phyloP scores from a whole-genome alignment of 257 asterid genomes.

The Anisodus tanguticus region DNA sequence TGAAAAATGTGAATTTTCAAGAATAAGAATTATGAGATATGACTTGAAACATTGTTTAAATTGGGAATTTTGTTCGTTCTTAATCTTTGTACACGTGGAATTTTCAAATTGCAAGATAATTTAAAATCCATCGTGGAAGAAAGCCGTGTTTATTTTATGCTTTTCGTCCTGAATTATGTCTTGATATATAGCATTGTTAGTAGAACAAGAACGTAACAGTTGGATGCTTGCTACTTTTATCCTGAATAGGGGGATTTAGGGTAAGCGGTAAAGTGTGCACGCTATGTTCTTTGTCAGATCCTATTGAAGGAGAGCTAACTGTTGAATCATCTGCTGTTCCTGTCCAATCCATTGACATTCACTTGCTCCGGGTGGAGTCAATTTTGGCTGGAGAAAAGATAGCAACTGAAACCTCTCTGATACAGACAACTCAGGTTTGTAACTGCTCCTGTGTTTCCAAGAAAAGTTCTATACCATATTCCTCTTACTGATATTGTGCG shows the following conservation, averaged over 20 bases:
- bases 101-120: background rate
- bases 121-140: background rate
- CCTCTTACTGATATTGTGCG: conserved; percentile 20
- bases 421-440: conserved; percentile 89
- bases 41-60: background rate
- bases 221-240: conserved; percentile 30
- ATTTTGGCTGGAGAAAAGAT: conserved; percentile 80
- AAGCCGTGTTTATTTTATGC: background rate
- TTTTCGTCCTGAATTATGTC: conserved; percentile 28
- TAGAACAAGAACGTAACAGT: conserved; percentile 26
- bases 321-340: conserved; percentile 77
- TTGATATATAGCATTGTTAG: background rate
- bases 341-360: conserved; percentile 74
- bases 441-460: conserved; percentile 35
- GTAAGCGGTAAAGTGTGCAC: conserved; percentile 75
- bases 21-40: background rate
- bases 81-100: background rate
- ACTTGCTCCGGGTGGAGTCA: conserved; percentile 82
- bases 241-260: conserved; percentile 72
- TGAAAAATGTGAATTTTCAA: conserved; percentile 11
- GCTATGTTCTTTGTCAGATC: conserved; percentile 70
- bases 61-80: background rate
- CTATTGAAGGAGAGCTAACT: conserved; percentile 75
- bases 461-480: conserved; percentile 1
- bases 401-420: conserved; percentile 70